Percentiles rank a stretch among this genome's conserved stretches.
These are phyloP conservation scores for Turritis glabra DNA, from an alignment of 345 rosid genomes.

Conservation along the genomic window DNA sequence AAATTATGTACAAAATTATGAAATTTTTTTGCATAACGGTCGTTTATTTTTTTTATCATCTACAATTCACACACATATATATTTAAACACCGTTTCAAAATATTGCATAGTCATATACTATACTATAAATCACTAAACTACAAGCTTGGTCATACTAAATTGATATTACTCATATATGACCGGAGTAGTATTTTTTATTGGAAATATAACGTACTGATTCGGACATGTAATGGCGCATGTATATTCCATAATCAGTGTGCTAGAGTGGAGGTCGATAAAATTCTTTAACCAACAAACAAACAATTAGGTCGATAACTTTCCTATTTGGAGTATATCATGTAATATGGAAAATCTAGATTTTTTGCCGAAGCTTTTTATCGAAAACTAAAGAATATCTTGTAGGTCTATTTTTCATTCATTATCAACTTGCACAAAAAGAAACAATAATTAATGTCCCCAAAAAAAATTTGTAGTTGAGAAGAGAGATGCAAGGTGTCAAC, in stretches of 20 bases:
- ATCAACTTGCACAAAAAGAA: conserved; percentile 14
- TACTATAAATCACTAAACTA: background rate
- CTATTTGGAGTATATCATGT: conserved; percentile 22
- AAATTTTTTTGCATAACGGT: no score
- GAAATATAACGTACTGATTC: background rate
- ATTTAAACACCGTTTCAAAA: background rate
- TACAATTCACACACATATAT: background rate
- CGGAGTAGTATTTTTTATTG: background rate
- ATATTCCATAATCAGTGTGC: background rate
- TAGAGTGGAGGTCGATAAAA: background rate
- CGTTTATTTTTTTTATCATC: background rate
- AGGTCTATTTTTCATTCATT: conserved; percentile 17
- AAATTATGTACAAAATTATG: background rate
- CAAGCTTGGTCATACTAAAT: background rate
- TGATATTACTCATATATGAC: background rate
- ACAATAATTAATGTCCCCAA: background rate
- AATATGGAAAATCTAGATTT: background rate
- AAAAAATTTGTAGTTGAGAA: conserved; percentile 37
- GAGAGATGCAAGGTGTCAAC: conserved; percentile 37
- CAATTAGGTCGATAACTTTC: conserved; percentile 16
- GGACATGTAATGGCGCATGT: background rate
- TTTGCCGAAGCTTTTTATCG: conserved; percentile 15
- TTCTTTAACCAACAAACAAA: conserved; percentile 18
- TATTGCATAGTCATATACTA: background rate
- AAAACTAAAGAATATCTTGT: conserved; percentile 18